Evolutionary conservation across 2,329 filamentous ascomycete genomes (phyloP).

Genomic region (Pseudocercospora musae): DNA sequence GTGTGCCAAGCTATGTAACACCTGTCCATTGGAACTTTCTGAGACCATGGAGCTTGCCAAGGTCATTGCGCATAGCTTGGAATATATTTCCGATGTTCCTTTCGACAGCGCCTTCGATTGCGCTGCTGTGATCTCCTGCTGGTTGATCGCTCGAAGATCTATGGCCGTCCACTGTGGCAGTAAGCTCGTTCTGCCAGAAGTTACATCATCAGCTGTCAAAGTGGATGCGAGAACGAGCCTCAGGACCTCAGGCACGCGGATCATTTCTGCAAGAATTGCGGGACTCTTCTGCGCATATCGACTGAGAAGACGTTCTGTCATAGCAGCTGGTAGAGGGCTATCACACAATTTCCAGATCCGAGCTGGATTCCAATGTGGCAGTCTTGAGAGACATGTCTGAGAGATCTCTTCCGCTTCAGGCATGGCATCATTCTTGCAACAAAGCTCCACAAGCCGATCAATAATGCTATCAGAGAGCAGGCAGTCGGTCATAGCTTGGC

Average conservation of each 20-base stretch:
- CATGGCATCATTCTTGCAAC: slow-evolving; percentile 4
- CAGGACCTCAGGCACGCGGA: neutral
- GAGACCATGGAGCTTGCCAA: neutral
- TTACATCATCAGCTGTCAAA: neutral
- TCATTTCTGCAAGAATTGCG: neutral
- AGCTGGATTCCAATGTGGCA: neutral
- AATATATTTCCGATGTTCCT: neutral
- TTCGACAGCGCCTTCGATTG: neutral
- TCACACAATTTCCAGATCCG: neutral
- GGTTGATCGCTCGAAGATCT: neutral
- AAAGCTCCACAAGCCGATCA: slow-evolving; percentile 8
- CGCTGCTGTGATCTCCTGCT: neutral
- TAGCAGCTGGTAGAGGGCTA: neutral
- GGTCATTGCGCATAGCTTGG: slow-evolving; percentile 1
- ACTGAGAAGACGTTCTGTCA: neutral
- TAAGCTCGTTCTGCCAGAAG: neutral
- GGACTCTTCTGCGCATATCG: neutral
- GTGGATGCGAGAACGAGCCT: neutral
- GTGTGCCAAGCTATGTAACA: neutral
- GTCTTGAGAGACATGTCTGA: neutral
- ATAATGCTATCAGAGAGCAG: slow-evolving; percentile 26
- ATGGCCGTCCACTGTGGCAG: neutral
- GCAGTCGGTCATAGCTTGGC: slow-evolving; percentile 36
- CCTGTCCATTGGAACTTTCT: neutral
- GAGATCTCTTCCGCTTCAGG: slow-evolving; percentile 6